Base-by-base conservation (phyloP, 2,329 filamentous ascomycete species). In the Magnaporthales sp. region DNA sequence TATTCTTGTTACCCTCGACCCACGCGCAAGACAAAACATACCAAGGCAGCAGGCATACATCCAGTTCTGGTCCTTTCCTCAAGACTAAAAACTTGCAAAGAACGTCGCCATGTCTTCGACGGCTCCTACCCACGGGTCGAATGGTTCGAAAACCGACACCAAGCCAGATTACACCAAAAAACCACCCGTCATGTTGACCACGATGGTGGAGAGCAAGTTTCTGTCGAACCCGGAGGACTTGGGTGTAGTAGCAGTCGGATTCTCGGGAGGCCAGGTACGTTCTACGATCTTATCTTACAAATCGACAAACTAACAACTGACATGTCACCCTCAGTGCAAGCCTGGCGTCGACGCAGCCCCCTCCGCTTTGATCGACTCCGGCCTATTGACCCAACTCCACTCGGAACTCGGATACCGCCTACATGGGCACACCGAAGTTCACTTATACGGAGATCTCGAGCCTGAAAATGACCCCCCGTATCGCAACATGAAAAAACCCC, bases 401-500 rank as follows among this genome's bases (percentile, higher is more conserved):
- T 84, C 92, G 56, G 94, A 98, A 74, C 89, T 98, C 27, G 90
- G 91, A 76, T 97, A 96, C 85, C 90, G 89, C 70, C 86, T 98
- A 70, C 86, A 91, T 79, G 92, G 93, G 78, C 92, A 98, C 78
- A 83, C 89, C 75, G 81, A 84, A 68, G 91, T 97, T 46, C 92
- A 97, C 80, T 84, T 86, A 71, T 98, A 97, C 82, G 81, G 86
- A 66, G 88, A 94, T 69, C 82, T 93, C 31, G 83, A 91, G 56
- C 92, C 92, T 31, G 75, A 81, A 32, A 77, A 77, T 6, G 94
- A 97, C 79, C 91, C 92, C 9, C 89, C 91, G 69, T 87, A 91
- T 84, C 91, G 93, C 68, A 87, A 87, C 79, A 99, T 99, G 95
- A 97, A 97, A 87, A 93, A 94, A 80, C 91, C 95, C 13, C 87